Percentiles rank a stretch among this genome's conserved stretches.
Conservation (phyloP, 1,139 yeast species). For the Lodderomyces elongisporus region DNA sequence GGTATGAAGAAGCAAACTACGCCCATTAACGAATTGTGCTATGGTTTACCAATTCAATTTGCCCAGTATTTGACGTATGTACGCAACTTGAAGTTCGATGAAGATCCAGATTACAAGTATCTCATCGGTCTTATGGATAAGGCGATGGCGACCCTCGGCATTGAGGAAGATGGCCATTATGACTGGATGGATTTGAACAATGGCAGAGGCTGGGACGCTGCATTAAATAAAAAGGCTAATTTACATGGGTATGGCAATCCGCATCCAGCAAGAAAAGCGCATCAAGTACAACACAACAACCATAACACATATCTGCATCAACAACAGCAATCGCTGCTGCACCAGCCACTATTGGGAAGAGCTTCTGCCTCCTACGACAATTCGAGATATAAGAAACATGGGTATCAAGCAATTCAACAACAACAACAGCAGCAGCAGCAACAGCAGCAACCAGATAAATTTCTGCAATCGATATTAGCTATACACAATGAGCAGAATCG, state of each 20-base stretch:
- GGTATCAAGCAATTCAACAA: conserved; percentile 27
- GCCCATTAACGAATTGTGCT: conserved; percentile 70
- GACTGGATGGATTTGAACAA: conserved; percentile 94
- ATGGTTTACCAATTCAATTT: conserved; percentile 80
- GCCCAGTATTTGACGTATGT: conserved; percentile 83
- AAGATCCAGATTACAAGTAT: conserved; percentile 90
- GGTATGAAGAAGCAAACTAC: conserved; percentile 92
- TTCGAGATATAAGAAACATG: conserved; percentile 11
- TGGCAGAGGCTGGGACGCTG: conserved; percentile 89
- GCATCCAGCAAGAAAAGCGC: conserved; percentile 42
- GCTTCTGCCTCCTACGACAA: conserved; percentile 4
- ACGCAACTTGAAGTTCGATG: conserved; percentile 81
- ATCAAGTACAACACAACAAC: conserved; percentile 19
- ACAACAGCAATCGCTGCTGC: conserved; percentile 23
- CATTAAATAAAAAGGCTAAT: conserved; percentile 80
- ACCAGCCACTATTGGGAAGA: conserved; percentile 12
- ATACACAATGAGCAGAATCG: conserved; percentile 18
- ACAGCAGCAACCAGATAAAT: background rate
- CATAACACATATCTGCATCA: conserved; percentile 15
- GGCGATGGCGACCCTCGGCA: conserved; percentile 66
- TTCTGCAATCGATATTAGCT: conserved; percentile 5
- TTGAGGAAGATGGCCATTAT: conserved; percentile 76
- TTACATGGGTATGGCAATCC: conserved; percentile 84
- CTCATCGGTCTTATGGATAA: conserved; percentile 71
- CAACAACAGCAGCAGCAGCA: conserved; percentile 1